Conservation (phyloP, 2,329 filamentous ascomycete genomes). For the Metarhizium humberi region DNA sequence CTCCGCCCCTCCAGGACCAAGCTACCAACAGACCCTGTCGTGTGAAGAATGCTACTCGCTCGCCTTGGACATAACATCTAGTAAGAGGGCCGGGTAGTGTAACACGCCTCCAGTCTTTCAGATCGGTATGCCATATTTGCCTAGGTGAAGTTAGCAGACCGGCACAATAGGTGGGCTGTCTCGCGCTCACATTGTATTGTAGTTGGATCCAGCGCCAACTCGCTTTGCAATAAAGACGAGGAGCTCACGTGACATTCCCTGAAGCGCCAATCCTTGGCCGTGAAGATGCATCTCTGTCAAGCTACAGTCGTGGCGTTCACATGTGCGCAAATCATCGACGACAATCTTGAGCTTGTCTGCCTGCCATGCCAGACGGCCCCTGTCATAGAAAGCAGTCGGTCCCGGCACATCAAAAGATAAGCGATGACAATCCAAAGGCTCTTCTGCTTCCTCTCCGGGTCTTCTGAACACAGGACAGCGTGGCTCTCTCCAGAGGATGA, state of each 20-base stretch:
- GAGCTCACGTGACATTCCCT: conserved; percentile 10
- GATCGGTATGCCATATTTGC: conserved; percentile 12
- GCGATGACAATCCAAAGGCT: background rate
- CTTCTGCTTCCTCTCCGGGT: background rate
- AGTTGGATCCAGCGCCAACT: background rate
- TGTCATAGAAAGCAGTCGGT: conserved; percentile 12
- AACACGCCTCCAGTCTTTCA: conserved; percentile 11
- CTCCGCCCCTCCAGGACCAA: conserved; percentile 13
- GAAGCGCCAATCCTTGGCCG: conserved; percentile 9
- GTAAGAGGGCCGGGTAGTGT: conserved; percentile 10
- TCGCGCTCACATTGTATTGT: conserved; percentile 7
- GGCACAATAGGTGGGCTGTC: background rate
- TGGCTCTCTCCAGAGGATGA: conserved; percentile 5
- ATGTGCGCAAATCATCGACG: conserved; percentile 15
- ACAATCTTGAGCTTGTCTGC: conserved; percentile 10
- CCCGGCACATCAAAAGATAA: conserved; percentile 5
- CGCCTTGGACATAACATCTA: conserved; percentile 11
- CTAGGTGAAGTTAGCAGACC: conserved; percentile 5
- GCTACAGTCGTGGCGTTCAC: conserved; percentile 12
- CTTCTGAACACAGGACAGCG: background rate
- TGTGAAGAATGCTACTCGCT: conserved; percentile 13
- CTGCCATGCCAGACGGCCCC: conserved; percentile 19
- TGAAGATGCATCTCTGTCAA: conserved; percentile 8
- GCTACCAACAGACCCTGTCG: conserved; percentile 11
- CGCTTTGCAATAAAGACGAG: background rate